phyloP scores from a whole-genome alignment of 306 rosid species.

The Medicago truncatula region DNA sequence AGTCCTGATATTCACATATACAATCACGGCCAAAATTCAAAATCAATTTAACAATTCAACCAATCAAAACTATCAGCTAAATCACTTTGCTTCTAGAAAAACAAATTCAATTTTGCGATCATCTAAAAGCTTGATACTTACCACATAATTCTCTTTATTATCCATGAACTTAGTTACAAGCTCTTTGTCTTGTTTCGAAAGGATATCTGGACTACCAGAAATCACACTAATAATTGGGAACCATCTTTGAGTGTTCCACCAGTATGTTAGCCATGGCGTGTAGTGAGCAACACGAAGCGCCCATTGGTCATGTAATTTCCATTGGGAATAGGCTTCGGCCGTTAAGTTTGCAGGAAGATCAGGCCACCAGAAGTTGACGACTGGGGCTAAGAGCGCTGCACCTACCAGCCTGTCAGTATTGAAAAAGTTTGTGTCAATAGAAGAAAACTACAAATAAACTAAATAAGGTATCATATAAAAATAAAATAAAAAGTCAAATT shows the following conservation, averaged over 20 bases:
- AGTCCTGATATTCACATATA: constrained; percentile 24
- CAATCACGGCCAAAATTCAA: constrained; percentile 3
- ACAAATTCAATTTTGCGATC: constrained; percentile 2
- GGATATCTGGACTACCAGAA: constrained; percentile 12
- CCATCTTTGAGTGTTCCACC: constrained; percentile 95
- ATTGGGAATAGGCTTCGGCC: constrained; percentile 51
- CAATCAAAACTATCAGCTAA: constrained; percentile 29
- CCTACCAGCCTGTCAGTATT: constrained; percentile 72
- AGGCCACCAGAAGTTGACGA: constrained; percentile 81
- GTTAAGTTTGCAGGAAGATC: constrained; percentile 77
- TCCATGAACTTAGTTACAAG: not conserved
- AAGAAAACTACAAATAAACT: not conserved
- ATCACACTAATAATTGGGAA: constrained; percentile 50
- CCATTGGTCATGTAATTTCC: constrained; percentile 69
- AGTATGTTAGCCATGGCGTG: constrained; percentile 82
- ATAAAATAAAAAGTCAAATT: constrained; percentile 4
- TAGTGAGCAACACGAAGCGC: constrained; percentile 74
- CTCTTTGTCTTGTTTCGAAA: constrained; percentile 50
- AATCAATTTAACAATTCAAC: constrained; percentile 9
- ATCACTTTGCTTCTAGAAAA: not conserved
- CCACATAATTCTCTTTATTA: constrained; percentile 24
- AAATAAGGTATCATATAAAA: not conserved
- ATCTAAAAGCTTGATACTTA: constrained; percentile 38
- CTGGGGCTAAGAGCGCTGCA: constrained; percentile 74
- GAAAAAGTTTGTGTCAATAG: not conserved